Base-by-base conservation (phyloP, 23 red algal species). In the Cyanidioschyzon merolae region DNA sequence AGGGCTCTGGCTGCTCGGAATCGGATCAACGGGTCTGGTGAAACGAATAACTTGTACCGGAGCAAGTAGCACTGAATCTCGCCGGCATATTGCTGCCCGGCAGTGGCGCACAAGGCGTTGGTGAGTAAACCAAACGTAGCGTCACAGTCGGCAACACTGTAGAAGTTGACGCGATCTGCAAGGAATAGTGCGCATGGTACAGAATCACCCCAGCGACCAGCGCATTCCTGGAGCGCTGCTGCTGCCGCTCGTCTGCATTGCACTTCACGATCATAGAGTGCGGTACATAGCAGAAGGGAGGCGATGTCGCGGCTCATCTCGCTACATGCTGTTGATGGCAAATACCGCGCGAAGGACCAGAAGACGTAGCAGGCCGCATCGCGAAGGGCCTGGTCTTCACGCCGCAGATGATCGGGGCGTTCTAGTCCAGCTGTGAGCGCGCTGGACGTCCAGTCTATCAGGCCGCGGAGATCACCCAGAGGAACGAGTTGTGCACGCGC, bases 311-410 rank as follows among this genome's bases (percentile, higher is more conserved):
- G 34, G 1, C 79, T 80, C 0, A 68, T 34, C 1, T 51, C 0
- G 0, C 21, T 34, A 1, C 58, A 68, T 16, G 40, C 41, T 35
- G 31, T 32, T 15, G 68, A 41, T 27, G 57, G 37, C 1, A 37
- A 98, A 18, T 85, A 84, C 18, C 94, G 82, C 39, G 87, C 88
- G 63, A 98, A 80, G 34, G 88, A 84, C 94, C 94, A 98, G 7
- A 83, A 88, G 2, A 63, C 68, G 59, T 98, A 98, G 78, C 94
- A 98, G 58, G 94, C 88, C 30, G 88, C 94, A 83, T 98, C 94
- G 34, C 94, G 87, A 38, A 98, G 45, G 7, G 45, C 88, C 29
- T 89, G 54, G 1, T 83, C 77, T 31, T 87, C 92, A 38, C 80
- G 76, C 34, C 85, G 79, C 31, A 81, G 68, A n/a, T n/a, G n/a